Evolutionary conservation across 148 eudicot genomes (phyloP).

Genomic region (Persicaria maculosa): DNA sequence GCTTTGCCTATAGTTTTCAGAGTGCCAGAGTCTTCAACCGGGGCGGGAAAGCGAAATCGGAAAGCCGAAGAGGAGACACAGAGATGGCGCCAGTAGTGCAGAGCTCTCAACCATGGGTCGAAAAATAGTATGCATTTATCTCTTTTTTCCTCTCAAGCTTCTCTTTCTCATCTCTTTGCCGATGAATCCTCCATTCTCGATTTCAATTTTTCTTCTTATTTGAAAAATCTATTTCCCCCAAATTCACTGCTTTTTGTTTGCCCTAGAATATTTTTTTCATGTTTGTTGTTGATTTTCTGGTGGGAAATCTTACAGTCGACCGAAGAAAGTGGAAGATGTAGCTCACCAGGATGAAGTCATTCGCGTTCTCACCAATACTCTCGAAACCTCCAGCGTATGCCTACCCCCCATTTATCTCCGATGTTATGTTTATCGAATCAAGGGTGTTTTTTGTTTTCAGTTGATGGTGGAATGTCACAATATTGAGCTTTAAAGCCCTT

Average conservation of each 20-base stretch:
- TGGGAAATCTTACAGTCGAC: constrained; percentile 45
- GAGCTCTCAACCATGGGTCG: constrained; percentile 91
- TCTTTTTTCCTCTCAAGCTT: neutral
- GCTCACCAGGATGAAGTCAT: constrained; percentile 95
- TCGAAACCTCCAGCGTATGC: constrained; percentile 70
- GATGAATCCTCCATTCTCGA: neutral
- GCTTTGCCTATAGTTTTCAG: neutral
- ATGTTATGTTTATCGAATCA: neutral
- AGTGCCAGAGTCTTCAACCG: neutral
- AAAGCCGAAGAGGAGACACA: constrained; percentile 10
- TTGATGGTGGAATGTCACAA: too few species aligned
- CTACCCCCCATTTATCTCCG: neutral
- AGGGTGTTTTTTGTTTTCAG: neutral
- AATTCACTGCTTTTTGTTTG: neutral
- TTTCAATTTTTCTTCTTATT: neutral
- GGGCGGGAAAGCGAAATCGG: constrained; percentile 31
- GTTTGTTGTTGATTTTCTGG: neutral
- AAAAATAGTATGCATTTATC: constrained; percentile 63
- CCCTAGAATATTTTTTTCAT: neutral
- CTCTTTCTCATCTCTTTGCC: neutral
- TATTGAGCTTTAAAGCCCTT: neutral
- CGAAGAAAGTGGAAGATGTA: constrained; percentile 91
- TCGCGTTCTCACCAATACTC: constrained; percentile 86
- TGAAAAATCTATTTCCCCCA: neutral
- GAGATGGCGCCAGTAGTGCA: constrained; percentile 78